Conservation (phyloP, 2,329 filamentous ascomycete species). For the Ceratocystiopsis minuta region DNA sequence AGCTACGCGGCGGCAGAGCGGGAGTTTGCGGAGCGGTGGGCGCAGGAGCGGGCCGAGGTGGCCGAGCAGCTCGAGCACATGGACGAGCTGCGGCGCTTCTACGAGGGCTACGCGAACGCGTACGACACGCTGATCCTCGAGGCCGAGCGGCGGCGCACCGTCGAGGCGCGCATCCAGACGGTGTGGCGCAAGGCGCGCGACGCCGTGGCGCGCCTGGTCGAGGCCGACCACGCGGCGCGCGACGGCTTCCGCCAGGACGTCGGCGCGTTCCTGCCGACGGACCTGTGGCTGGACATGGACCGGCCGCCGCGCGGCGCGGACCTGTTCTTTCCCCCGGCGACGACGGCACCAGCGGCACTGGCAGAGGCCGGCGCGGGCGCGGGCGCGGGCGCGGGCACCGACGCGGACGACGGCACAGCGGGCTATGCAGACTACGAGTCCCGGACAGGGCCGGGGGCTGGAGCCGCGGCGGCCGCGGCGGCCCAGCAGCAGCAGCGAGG, state of each 20-base stretch:
- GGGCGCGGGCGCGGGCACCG: too few relatives aligned
- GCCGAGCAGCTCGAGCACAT: conserved; percentile 55
- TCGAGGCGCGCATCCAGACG: conserved; percentile 55
- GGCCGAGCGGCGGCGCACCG: conserved; percentile 52
- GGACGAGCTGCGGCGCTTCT: conserved; percentile 60
- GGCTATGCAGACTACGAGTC: too few relatives aligned
- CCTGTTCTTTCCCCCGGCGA: conserved; percentile 13
- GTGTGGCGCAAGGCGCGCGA: conserved; percentile 64
- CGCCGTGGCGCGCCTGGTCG: conserved; percentile 56
- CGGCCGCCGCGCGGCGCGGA: conserved; percentile 36
- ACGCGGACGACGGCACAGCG: too few relatives aligned
- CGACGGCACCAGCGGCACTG: too few relatives aligned
- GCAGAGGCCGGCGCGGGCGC: too few relatives aligned
- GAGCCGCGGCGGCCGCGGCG: too few relatives aligned
- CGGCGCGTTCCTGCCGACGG: conserved; percentile 70
- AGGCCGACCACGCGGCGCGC: conserved; percentile 53
- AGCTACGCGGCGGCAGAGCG: conserved; percentile 45
- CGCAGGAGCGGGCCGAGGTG: conserved; percentile 54
- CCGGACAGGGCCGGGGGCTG: too few relatives aligned
- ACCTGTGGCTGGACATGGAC: conserved; percentile 68
- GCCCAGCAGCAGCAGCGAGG: background rate
- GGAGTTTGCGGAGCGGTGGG: conserved; percentile 51
- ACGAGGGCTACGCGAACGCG: conserved; percentile 67
- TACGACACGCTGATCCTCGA: conserved; percentile 78
- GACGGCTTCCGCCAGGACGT: conserved; percentile 67